A percentile compares a stretch with the other conserved stretches of the same genome.
Conservation (phyloP, 441 rosid species). For the Corymbia citriodora region DNA sequence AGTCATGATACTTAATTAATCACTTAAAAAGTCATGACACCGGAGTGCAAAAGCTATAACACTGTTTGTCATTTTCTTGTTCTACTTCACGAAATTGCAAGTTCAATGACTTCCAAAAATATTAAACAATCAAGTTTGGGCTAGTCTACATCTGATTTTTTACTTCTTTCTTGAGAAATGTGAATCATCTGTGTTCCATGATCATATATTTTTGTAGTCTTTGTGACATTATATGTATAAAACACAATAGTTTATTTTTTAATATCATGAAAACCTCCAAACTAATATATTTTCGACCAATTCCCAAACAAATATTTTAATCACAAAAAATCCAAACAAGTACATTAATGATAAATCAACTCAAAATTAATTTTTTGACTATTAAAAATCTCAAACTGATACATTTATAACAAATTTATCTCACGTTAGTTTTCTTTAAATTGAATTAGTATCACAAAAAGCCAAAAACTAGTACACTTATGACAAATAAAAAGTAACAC, state of each 20-base stretch:
- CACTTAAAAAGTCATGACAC: neutral
- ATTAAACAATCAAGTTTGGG: neutral
- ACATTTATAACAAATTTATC: rapidly evolving
- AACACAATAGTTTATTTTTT: neutral
- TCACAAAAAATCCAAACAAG: no score
- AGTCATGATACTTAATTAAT: neutral
- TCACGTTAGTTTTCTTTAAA: rapidly evolving
- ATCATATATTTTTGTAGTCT: neutral
- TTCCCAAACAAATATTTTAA: no score
- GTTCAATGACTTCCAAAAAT: neutral
- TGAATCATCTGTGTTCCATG: neutral
- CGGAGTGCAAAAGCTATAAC: neutral
- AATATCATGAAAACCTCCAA: no score
- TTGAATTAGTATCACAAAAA: rapidly evolving
- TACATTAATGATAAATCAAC: no score
- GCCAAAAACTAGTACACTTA: no score
- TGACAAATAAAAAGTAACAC: no score
- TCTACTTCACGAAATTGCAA: neutral
- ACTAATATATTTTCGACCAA: no score
- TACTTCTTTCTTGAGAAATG: neutral
- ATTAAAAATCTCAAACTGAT: no score
- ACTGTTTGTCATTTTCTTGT: neutral
- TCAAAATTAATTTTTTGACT: no score
- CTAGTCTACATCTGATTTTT: neutral
- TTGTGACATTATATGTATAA: rapidly evolving